phyloP scores from a whole-genome alignment of 495 filamentous ascomycete genomes.

The Penicillium psychrofluorescens region DNA sequence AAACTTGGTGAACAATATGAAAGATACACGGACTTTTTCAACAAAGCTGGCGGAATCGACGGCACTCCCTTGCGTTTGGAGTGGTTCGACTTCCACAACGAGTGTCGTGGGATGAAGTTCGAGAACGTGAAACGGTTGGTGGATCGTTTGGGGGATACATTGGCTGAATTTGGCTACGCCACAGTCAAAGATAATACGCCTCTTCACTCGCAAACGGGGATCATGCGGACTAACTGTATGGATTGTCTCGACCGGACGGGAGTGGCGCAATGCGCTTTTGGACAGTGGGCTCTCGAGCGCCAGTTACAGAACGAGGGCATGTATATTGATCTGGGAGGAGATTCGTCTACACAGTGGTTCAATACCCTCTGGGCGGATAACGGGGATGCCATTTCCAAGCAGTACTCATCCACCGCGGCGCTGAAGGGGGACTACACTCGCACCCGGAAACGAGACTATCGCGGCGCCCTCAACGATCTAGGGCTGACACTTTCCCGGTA shows the following conservation, averaged over 20 bases:
- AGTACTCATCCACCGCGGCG: constrained; percentile 83
- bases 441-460: constrained; percentile 80
- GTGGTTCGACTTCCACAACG: constrained; percentile 94
- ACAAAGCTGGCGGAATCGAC: constrained; percentile 50
- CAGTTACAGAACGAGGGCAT: constrained; percentile 71
- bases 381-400: constrained; percentile 53
- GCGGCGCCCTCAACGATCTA: constrained; percentile 91
- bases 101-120: constrained; percentile 93
- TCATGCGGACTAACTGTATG: constrained; percentile 93
- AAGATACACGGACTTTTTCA: constrained; percentile 52
- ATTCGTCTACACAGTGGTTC: constrained; percentile 80
- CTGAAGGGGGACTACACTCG: constrained; percentile 94
- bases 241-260: constrained; percentile 94
- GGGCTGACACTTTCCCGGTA: constrained; percentile 68
- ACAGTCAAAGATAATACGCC: constrained; percentile 46
- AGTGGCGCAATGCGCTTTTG: constrained; percentile 84
- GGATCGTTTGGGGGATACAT: constrained; percentile 52
- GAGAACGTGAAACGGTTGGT: constrained; percentile 81
- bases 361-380: constrained; percentile 96
- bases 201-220: constrained; percentile 55
- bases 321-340: constrained; percentile 56
- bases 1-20: constrained; percentile 74
- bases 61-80: constrained; percentile 59
- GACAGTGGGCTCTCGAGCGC: constrained; percentile 63
- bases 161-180: constrained; percentile 60